Evolutionary conservation across 169 alveolate species (phyloP).

Genomic region (Plasmodium billcollinsi): DNA sequence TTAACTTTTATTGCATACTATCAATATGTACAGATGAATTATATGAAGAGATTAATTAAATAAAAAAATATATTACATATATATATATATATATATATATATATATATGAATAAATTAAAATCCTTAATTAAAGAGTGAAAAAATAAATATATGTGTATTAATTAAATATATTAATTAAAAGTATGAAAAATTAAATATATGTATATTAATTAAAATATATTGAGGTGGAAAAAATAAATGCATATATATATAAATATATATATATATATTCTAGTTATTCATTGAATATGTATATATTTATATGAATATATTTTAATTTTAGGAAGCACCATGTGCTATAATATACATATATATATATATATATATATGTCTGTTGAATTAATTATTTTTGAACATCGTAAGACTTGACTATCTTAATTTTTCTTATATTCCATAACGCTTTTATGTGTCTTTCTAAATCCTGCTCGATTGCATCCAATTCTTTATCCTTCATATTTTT

Average conservation of each 20-base stretch:
- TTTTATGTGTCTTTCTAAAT: conserved; percentile 70
- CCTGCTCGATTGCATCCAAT: conserved; percentile 71
- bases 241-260: conserved; percentile 3
- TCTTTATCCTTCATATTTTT: conserved; percentile 53
- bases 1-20: too few species aligned
- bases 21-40: too few species aligned
- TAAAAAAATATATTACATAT: too few species aligned
- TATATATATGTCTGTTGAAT: not conserved
- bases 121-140: too few species aligned
- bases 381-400: conserved; percentile 1
- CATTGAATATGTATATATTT: too few species aligned
- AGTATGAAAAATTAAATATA: too few species aligned
- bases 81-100: too few species aligned
- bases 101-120: not conserved
- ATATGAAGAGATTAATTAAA: too few species aligned
- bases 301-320: too few species aligned
- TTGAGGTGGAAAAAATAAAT: not conserved
- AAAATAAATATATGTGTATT: too few species aligned
- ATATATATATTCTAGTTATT: not conserved
- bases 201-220: not conserved
- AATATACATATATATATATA: not conserved
- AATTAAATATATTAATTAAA: too few species aligned
- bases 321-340: not conserved
- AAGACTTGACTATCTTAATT: conserved; percentile 25
- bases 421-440: conserved; percentile 74